These are phyloP conservation scores for Trametes gibbosa DNA, from an alignment of 768 basidiomycete genomes.

Conservation along the genomic window DNA sequence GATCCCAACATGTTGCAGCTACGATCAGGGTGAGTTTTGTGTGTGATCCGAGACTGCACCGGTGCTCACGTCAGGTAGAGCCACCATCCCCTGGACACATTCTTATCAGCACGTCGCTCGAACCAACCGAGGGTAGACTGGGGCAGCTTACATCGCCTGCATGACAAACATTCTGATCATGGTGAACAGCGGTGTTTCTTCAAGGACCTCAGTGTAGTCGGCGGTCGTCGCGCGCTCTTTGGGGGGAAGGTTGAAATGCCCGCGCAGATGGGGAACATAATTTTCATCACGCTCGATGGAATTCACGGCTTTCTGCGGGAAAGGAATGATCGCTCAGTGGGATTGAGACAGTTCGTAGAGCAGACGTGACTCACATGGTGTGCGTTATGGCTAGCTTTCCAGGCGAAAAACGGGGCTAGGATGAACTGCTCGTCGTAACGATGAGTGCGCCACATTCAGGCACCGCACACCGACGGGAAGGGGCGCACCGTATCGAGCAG, in stretches of 20 bases:
- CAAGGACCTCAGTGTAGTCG: slow-evolving; percentile 31
- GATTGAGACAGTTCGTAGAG: background rate
- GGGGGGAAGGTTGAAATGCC: slow-evolving; percentile 27
- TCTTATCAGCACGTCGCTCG: background rate
- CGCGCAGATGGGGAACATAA: slow-evolving; percentile 29
- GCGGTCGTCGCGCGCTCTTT: slow-evolving; percentile 21
- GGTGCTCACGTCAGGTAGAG: slow-evolving; percentile 24
- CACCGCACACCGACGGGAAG: background rate
- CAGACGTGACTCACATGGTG: slow-evolving; percentile 27
- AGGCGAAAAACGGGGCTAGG: slow-evolving; percentile 31
- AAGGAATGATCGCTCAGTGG: background rate
- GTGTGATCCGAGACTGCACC: background rate
- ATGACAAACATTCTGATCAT: slow-evolving; percentile 27
- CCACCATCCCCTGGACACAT: slow-evolving; percentile 26
- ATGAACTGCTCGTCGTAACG: slow-evolving; percentile 22
- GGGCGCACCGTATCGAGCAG: slow-evolving; percentile 28
- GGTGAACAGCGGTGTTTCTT: slow-evolving; percentile 31
- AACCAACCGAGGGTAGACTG: too few relatives aligned
- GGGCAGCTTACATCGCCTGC: slow-evolving; percentile 24
- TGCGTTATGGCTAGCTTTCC: slow-evolving; percentile 30
- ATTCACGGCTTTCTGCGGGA: slow-evolving; percentile 27
- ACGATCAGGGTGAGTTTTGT: background rate
- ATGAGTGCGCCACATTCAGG: background rate
- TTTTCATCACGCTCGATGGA: slow-evolving; percentile 33
- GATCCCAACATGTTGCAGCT: slow-evolving; percentile 30